Evolutionary conservation across 306 rosid genomes (phyloP), one percentile per base, ranked within the genome.

Genomic region (Trifolium dubium): DNA sequence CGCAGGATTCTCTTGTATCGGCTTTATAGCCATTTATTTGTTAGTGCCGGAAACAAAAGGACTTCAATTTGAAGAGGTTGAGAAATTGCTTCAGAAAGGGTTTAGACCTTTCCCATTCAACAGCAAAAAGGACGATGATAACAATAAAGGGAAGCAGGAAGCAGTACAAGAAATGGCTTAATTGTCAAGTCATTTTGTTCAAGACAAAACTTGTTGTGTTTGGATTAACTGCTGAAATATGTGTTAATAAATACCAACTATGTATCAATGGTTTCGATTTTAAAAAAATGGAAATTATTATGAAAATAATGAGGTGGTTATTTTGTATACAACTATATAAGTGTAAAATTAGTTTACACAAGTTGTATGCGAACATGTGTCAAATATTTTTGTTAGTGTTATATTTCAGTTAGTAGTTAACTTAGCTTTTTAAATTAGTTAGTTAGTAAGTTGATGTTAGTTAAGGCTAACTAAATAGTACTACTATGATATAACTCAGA

Each of bases 41-140:
- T 58, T 83, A 2, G 92, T 87, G 66, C 90, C 92, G 46, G 94
- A 91, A 79, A 91, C 94, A 50, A 89, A 82, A 65, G 94, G 92
- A 2, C 59, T 89, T 80, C 84, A 75, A 47, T 87, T 91, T 8
- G 89, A 87, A 82, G 86, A 89, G 69, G 90, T 89, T 14, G 89
- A 88, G 82, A 88, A 83, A 69, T 18, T 91, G 84, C 93, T 89
- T 41, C 73, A 79, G 37, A 74, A 72, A n/a, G 87, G 88, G 8
- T 82, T 77, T 72, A 82, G 34, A 62, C 82, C 85, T 37, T 77
- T 71, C 63, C 79, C 79, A 32, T 77, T 81, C 50, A 12, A 59
- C 76, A 56, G 14, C 4, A 72, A 50, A 72, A 76, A 46, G 41
- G 53, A 76, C 4, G 54, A 14, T 14, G 23, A 23, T 23, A 23